These are phyloP conservation scores for Phialophora chinensis DNA, from an alignment of 2,329 filamentous ascomycete species.

Conservation along the genomic window DNA sequence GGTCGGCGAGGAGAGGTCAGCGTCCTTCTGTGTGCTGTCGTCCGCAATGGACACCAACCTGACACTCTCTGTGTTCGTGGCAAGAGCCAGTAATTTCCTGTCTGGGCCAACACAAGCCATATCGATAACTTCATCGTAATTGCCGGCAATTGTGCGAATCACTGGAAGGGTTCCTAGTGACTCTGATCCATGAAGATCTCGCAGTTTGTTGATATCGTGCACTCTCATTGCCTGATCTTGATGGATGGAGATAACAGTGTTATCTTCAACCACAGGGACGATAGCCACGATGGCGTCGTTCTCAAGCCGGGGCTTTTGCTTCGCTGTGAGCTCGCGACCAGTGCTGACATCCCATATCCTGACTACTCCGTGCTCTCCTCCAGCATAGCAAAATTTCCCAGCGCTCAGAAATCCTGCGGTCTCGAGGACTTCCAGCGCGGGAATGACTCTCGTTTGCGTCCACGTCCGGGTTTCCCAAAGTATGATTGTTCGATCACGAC, in stretches of 20 bases:
- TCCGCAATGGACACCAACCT: slow-evolving; percentile 75
- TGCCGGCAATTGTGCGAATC: slow-evolving; percentile 85
- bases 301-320: slow-evolving; percentile 67
- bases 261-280: slow-evolving; percentile 60
- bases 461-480: slow-evolving; percentile 88
- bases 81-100: slow-evolving; percentile 81
- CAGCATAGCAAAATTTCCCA: slow-evolving; percentile 78
- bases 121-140: slow-evolving; percentile 97
- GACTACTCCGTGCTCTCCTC: slow-evolving; percentile 80
- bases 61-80: slow-evolving; percentile 93
- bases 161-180: slow-evolving; percentile 58
- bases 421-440: slow-evolving; percentile 84
- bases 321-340: slow-evolving; percentile 78
- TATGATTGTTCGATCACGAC: slow-evolving; percentile 91
- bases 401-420: slow-evolving; percentile 77
- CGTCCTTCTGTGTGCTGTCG: slow-evolving; percentile 37
- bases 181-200: slow-evolving; percentile 42
- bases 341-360: slow-evolving; percentile 81
- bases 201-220: slow-evolving; percentile 63
- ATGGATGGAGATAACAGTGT: slow-evolving; percentile 74
- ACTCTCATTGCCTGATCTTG: slow-evolving; percentile 86
- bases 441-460: slow-evolving; percentile 80
- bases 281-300: slow-evolving; percentile 74
- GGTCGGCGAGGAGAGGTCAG: slow-evolving; percentile 26
- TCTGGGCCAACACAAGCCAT: slow-evolving; percentile 83